Evolutionary conservation across 805 yeast genomes (phyloP).

Genomic region (Ogataea pilisensis): DNA sequence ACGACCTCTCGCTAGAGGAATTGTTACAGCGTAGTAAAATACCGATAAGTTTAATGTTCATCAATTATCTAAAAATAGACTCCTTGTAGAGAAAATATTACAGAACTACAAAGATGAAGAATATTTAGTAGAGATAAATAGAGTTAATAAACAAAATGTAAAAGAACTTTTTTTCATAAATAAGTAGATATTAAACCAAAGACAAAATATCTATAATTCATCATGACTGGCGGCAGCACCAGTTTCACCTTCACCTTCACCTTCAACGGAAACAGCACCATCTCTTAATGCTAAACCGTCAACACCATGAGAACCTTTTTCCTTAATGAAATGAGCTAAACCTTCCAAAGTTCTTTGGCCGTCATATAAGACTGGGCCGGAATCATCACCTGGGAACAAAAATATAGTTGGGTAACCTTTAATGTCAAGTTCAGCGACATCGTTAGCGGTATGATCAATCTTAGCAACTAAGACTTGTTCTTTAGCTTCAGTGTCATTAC

Average conservation of each 20-base stretch:
- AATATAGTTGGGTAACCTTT: conserved; percentile 90
- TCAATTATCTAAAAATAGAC: too few relatives aligned
- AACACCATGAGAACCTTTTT: conserved; percentile 57
- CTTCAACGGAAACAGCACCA: conserved; percentile 36
- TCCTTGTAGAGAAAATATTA: too few relatives aligned
- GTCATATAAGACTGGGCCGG: conserved; percentile 58
- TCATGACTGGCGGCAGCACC: conserved; percentile 55
- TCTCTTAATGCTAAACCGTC: conserved; percentile 44
- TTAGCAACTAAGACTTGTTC: conserved; percentile 72
- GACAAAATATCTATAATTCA: too few relatives aligned
- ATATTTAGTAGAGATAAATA: too few relatives aligned
- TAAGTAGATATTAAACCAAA: too few relatives aligned
- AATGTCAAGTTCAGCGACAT: conserved; percentile 69
- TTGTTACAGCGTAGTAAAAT: too few relatives aligned
- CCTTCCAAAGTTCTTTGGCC: conserved; percentile 73
- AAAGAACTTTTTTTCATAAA: too few relatives aligned
- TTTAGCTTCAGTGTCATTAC: conserved; percentile 42
- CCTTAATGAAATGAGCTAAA: conserved; percentile 66
- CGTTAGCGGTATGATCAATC: conserved; percentile 87
- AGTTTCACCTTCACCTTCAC: conserved; percentile 77
- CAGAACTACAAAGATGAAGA: too few relatives aligned
- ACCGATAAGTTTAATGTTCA: too few relatives aligned
- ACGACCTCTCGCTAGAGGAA: background rate
- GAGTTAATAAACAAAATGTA: too few relatives aligned
- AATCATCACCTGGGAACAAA: conserved; percentile 81